A percentile compares a stretch with the other conserved stretches of the same genome.
phyloP scores from a whole-genome alignment of 139 green algal species.

The Trebouxia sp. region DNA sequence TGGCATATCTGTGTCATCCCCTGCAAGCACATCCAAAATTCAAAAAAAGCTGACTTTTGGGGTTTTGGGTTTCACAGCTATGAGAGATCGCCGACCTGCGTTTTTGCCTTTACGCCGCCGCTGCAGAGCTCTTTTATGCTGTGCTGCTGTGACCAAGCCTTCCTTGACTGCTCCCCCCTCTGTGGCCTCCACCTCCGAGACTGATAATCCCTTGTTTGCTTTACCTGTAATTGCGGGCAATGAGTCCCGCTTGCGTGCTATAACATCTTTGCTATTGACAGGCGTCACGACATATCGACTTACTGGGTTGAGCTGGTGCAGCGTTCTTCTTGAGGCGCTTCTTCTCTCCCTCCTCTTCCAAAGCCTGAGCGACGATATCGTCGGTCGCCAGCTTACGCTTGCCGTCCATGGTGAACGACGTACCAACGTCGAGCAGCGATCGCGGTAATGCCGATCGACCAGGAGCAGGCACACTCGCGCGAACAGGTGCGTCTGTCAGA shows the following conservation, averaged over 20 bases:
- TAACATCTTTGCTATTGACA: too few relatives aligned
- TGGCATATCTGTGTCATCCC: conserved; percentile 34
- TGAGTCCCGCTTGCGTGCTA: too few relatives aligned
- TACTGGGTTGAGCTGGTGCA: background rate
- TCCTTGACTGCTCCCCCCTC: conserved; percentile 73
- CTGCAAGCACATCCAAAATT: background rate
- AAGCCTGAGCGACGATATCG: conserved; percentile 41
- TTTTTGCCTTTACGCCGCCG: conserved; percentile 46
- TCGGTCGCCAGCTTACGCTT: conserved; percentile 41
- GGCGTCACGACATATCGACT: background rate
- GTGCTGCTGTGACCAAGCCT: conserved; percentile 53
- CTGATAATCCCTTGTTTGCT: conserved; percentile 55
- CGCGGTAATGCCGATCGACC: too few relatives aligned
- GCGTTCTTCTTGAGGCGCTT: conserved; percentile 33
- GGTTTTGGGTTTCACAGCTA: too few relatives aligned
- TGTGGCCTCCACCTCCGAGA: conserved; percentile 63
- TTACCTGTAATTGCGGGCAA: too few relatives aligned
- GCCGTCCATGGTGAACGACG: background rate
- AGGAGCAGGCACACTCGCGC: too few relatives aligned
- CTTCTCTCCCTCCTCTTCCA: conserved; percentile 49
- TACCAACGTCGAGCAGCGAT: too few relatives aligned
- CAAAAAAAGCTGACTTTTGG: too few relatives aligned
- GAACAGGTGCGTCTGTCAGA: too few relatives aligned
- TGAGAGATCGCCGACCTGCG: conserved; percentile 17
- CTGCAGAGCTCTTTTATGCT: conserved; percentile 53